A percentile compares a stretch with the other conserved stretches of the same genome.
These are phyloP conservation scores for Oryza meridionalis DNA, from an alignment of 176 grass and related monocot species.

Conservation along the genomic window DNA sequence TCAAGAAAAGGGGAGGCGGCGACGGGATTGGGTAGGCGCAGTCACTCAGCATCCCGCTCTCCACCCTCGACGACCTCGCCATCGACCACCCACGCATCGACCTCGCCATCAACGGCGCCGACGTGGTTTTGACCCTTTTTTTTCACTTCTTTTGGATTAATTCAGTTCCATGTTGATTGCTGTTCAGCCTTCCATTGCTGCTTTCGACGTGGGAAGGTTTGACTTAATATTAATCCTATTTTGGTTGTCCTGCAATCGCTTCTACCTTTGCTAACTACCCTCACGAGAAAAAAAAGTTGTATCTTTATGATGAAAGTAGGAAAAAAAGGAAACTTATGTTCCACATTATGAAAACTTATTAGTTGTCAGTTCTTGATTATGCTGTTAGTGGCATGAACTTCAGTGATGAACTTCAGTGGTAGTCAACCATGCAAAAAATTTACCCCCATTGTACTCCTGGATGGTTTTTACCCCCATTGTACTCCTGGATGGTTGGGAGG, in stretches of 20 bases:
- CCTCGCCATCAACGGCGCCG: conserved; percentile 92
- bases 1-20: no score
- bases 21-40: conserved; percentile 60
- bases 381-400: not conserved
- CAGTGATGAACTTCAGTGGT: no score
- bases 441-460: not conserved
- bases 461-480: not conserved
- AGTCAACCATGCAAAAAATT: not conserved
- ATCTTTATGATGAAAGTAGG: not conserved
- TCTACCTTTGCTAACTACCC: no score
- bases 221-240: no score
- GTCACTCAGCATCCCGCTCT: conserved; percentile 84
- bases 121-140: no score
- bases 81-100: conserved; percentile 64
- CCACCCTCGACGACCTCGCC: conserved; percentile 67
- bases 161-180: not conserved
- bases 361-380: not conserved
- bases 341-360: no score
- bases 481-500: not conserved
- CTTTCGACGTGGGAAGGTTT: no score
- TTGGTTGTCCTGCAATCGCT: no score
- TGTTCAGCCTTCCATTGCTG: no score
- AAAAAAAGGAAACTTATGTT: not conserved
- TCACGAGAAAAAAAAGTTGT: no score
- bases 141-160: not conserved